Percentiles rank a stretch among this genome's conserved stretches.
These are phyloP conservation scores for Wallacemonas sp. DNA, from an alignment of 208 protist species.

Conservation along the genomic window DNA sequence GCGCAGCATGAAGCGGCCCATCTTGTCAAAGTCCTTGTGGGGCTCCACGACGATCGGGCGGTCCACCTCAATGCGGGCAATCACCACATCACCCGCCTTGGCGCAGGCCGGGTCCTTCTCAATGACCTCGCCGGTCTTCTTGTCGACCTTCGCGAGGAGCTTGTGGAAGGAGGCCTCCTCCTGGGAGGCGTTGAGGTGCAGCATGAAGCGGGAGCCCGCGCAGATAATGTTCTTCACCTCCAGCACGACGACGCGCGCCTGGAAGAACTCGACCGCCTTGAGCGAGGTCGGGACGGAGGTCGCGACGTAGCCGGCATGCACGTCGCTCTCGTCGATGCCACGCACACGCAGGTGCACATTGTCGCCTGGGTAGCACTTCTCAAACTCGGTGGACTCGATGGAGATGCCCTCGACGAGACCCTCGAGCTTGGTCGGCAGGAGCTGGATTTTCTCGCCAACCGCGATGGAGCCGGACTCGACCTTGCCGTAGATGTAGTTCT, in stretches of 20 bases:
- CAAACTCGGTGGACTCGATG: constrained; percentile 90
- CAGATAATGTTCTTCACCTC: constrained; percentile 96
- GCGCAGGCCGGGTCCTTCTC: constrained; percentile 94
- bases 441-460: constrained; percentile 88
- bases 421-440: constrained; percentile 78
- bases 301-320: constrained; percentile 90
- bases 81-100: constrained; percentile 92
- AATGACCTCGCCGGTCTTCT: constrained; percentile 89
- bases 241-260: constrained; percentile 94
- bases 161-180: constrained; percentile 93
- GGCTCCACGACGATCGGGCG: constrained; percentile 90
- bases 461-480: constrained; percentile 93
- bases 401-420: constrained; percentile 85
- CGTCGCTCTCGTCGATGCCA: constrained; percentile 85
- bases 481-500: constrained; percentile 94
- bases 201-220: constrained; percentile 92
- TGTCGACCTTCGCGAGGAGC: constrained; percentile 92
- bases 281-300: constrained; percentile 85
- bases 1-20: constrained; percentile 97
- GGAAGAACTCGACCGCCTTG: constrained; percentile 90
- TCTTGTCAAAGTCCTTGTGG: constrained; percentile 94
- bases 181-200: constrained; percentile 94
- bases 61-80: constrained; percentile 90
- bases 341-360: constrained; percentile 93
- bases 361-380: constrained; percentile 91